Conservation (phyloP, 208 protist genomes). For the Acanthamoeba royreba region DNA sequence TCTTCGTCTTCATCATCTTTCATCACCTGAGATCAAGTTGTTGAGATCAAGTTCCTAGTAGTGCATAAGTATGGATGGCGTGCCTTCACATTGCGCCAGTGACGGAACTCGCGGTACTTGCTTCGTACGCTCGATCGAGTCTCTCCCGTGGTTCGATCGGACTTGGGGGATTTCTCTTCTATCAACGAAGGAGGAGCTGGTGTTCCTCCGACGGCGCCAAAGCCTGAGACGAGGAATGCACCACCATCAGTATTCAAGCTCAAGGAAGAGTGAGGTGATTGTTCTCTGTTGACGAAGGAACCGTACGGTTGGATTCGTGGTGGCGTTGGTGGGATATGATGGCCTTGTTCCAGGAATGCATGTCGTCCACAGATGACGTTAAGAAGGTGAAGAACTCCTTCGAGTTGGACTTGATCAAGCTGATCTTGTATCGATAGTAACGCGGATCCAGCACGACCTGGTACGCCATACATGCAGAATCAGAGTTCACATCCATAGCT, state of each 20-base stretch:
- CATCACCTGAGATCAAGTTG: not conserved
- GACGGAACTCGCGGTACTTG: not conserved
- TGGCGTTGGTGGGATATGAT: not conserved
- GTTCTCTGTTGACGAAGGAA: not conserved
- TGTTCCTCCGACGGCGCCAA: not conserved
- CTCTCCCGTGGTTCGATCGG: not conserved
- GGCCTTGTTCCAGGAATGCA: not conserved
- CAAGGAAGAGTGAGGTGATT: not conserved
- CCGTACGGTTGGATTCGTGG: not conserved
- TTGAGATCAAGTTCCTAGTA: too few relatives aligned
- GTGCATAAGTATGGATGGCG: too few relatives aligned
- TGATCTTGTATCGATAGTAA: conserved; percentile 17
- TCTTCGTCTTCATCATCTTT: not conserved
- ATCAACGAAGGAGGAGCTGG: not conserved
- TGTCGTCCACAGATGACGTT: not conserved
- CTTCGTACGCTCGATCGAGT: not conserved
- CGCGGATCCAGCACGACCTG: not conserved
- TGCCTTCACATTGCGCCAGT: not conserved
- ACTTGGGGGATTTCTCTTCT: not conserved
- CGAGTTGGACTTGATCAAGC: conserved; percentile 18
- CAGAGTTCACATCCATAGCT: too few relatives aligned
- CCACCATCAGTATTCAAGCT: not conserved
- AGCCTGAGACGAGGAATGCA: not conserved
- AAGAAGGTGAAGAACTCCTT: not conserved
- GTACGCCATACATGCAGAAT: too few relatives aligned